Base-by-base conservation (phyloP, 495 filamentous ascomycete genomes). In the Podospora pseudocomata region DNA sequence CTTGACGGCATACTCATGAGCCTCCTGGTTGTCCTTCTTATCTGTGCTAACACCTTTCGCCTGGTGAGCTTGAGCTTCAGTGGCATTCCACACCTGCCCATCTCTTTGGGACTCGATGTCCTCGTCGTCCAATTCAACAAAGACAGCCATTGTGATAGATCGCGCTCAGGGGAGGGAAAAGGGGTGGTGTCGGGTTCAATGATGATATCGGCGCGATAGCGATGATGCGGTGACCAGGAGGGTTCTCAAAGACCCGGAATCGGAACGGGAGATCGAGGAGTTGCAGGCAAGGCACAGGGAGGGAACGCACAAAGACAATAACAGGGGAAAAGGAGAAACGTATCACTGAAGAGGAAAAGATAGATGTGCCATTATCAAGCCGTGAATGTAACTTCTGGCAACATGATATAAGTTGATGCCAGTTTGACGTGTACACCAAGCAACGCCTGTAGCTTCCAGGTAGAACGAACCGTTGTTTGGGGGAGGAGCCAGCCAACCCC, bases 81-180 rank as follows among this genome's bases (percentile, higher is more conserved):
- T 56, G 18, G 54, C n/a, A 62, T 59, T 57, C 54, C n/a, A 19
- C 26, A 53, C 65, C 18, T 69, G 55, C 59, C 61, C 71, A 73
- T 80, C 71, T 64, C 81, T 79, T 5, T 72, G 75, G n/a, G 81
- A 77, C 59, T 85, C 82, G 70, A 74, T 68, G 30, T 82, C 79
- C 56, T 87, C 86, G 68, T 87, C 84, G 62, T 86, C 87, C 63
- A 90, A 78, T 73, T 90, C 86, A 72, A 90, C 82, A 75, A 91
- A 83, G 63, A 89, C 80, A 63, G 87, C 88, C 88, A 91, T 91
- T 62, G 26, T 69, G 30, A 62, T 18, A 2, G 39, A 3, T 49
- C 9, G 39, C 13, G 13, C 13, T 32, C 4, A 5, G 30, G 4
- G 30, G 4, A 32, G 6, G 39, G 39, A 11, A 2, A 13, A 13